Evolutionary conservation across 2,329 filamentous ascomycete genomes (phyloP), one percentile per base, ranked within the genome.

Genomic region (Aspergillus nomiae): DNA sequence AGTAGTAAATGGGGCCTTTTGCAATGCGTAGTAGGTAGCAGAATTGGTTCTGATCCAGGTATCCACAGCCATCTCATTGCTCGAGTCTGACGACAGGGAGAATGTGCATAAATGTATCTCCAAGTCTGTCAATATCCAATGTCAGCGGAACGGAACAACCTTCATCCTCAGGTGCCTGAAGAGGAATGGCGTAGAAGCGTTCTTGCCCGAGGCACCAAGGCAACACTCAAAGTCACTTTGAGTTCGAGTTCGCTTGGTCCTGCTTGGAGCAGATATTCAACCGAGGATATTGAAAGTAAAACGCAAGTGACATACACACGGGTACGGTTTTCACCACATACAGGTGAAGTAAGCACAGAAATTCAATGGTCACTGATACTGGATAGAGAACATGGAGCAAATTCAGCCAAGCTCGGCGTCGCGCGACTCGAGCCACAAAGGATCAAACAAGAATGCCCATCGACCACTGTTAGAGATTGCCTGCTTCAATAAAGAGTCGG

Each of bases 401-500:
- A 28, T 41, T 16, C 7, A 41, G 8, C 38, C 38, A 26, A 24
- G 12, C 24, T 26, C 45, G 14, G 14, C 24, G 14, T 36, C 14
- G 34, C 5, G 14, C 34, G 6, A 36, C 16, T 16, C 34, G 14
- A 36, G 12, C 34, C 14, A 36, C 5, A 16, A 36, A 5, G 34
- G 34, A 48, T 26, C 6, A 5, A 8, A 14, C 24, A 48, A 48
- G 24, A 11, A 48, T 28, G 45, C 4, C 45, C 1, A 12, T 5
- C 7, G 7, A 0, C 38, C 61, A 4, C 46, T 70, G 3, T 43
- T 72, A 14, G 84, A 86, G 72, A 80, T 85, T 51, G 83, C 82
- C 12, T 82, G 80, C 65, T 86, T 86, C 74, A 81, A 75, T 53
- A 32, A 63, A 10, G 57, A 67, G n/a, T 84, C 82, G 0, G 83